Evolutionary conservation across 257 asterid species (phyloP), one percentile per base, ranked within the genome.

Genomic region (Coffea canephora): DNA sequence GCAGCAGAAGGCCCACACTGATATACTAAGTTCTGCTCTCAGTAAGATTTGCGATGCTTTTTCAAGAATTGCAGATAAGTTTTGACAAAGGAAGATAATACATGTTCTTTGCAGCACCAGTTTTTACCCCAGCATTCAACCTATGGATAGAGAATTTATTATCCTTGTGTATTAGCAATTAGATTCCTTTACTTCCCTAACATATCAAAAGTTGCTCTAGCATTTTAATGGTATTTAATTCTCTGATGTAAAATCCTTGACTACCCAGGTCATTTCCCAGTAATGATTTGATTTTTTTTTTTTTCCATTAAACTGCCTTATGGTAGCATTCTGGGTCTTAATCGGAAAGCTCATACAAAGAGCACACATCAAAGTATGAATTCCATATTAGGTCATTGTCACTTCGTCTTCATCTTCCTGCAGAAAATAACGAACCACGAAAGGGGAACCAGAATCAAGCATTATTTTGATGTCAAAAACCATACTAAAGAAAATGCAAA

Each of bases 41-140:
- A 78, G 79, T 86, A 90, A 90, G 90, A 87, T 91, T 39, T 85
- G 84, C 41, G 87, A 87, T 68, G 85, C 92, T 64, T 84, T 90
- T 64, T 83, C 81, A 80, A 90, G 79, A 79, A 85, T 89, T 61
- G 93, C 92, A 19, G 83, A 91, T 76, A 91, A 88, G 82, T 50
- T 91, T 78, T 82, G 82, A 79, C 34, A 19, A 39, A 39, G 43
- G 43, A 39, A 39, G 43, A 39, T 39, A 39, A 39, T 39, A 39
- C 27, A 16, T 6, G 19, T 14, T 61, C 48, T 16, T 61, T 61
- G 25, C 6, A 21, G 8, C 15, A 19, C 3, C 34, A 71, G 39
- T 3, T 71, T 49, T 18, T 11, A 34, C 59, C 70, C 19, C 8
- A 27, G 3, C 4, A 21, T n/a, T 71, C 8, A 27, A 71, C 31